Evolutionary conservation across 2,329 filamentous ascomycete genomes (phyloP), one percentile per base, ranked within the genome.

Genomic region (Stenocarpella maydis): DNA sequence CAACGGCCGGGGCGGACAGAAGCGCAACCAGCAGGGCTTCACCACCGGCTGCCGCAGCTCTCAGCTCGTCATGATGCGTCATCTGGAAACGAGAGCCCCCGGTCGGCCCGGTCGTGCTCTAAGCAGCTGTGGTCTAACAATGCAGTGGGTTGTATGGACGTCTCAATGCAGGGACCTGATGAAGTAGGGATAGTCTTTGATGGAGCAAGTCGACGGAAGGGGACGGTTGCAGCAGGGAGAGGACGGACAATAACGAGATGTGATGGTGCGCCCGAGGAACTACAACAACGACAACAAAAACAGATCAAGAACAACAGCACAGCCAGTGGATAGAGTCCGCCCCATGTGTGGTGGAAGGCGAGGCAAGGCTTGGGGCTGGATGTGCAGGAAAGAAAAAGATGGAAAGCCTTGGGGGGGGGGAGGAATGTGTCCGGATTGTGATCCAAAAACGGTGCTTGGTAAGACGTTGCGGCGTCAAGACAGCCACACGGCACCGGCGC

Each of bases 1-100:
- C 52, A 41, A 74, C 34, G 41, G 73, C 71, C 4, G 75, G 75
- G 17, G 74, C 58, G 6, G 72, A 72, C 26, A 75, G 65, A 26
- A 73, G 45, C 21, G 53, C 69, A 21, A 71, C 69, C 26, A 72
- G 41, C 7, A 71, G 49, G 31, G 67, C 69, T 34, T 68, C 65
- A 21, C 65, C 69, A 28, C 61, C 69, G 26, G 66, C 71, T 24
- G 47, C 65, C 43, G 50, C 69, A 21, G 66, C 64, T 65, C 65
- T 47, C 28, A 67, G 34, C 39, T 50, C 55, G 58, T 52, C 55
- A 68, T 64, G 70, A 49, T 19, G 63, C 28, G 39, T 64, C 70
- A 71, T 71, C 47, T 67, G 64, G 41, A 21, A 19, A 47, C 41
- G 6, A 17, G 45, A 17, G 50, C 31, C 41, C 41, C 26, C 54